A percentile compares a stretch with the other conserved stretches of the same genome.
phyloP scores from a whole-genome alignment of 2,329 filamentous ascomycete genomes.

The Sarocladium oryzae region DNA sequence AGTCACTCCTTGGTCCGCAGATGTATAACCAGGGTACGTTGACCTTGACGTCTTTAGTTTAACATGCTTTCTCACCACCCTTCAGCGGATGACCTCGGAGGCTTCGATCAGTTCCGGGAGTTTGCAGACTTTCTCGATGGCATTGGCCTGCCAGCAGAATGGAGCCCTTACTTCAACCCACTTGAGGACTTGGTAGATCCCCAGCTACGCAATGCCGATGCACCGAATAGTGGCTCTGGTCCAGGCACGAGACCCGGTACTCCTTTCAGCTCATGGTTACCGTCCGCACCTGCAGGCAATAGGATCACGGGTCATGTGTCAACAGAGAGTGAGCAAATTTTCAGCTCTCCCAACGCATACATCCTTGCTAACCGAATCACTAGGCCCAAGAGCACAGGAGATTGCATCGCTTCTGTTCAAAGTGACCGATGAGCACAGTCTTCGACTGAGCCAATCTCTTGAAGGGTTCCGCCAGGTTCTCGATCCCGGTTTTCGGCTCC shows the following conservation, averaged over 20 bases:
- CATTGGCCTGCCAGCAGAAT: slow-evolving; percentile 30
- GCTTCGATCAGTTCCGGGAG: slow-evolving; percentile 28
- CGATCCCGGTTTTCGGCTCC: slow-evolving; percentile 23
- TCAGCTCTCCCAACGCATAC: not conserved
- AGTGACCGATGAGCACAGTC: slow-evolving; percentile 28
- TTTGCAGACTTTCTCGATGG: slow-evolving; percentile 32
- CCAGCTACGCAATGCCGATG: slow-evolving; percentile 12
- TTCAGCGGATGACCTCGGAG: slow-evolving; percentile 11
- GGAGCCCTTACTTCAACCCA: slow-evolving; percentile 30
- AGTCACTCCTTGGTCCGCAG: slow-evolving; percentile 10
- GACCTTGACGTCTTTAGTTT: not conserved
- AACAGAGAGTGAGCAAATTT: slow-evolving; percentile 8
- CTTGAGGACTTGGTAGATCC: slow-evolving; percentile 19
- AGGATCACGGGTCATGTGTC: slow-evolving; percentile 16
- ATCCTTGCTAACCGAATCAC: not conserved
- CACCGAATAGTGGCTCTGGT: slow-evolving; percentile 2
- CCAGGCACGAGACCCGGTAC: slow-evolving; percentile 22
- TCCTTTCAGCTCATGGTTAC: slow-evolving; percentile 31
- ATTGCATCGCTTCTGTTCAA: slow-evolving; percentile 15
- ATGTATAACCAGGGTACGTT: slow-evolving; percentile 22
- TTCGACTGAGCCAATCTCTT: slow-evolving; percentile 17
- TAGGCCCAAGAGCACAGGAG: slow-evolving; percentile 7
- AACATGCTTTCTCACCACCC: too few species aligned
- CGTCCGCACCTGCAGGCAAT: slow-evolving; percentile 26
- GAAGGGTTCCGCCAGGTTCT: slow-evolving; percentile 23